Base-by-base conservation (phyloP, 441 rosid genomes). In the Biscutella laevigata region DNA sequence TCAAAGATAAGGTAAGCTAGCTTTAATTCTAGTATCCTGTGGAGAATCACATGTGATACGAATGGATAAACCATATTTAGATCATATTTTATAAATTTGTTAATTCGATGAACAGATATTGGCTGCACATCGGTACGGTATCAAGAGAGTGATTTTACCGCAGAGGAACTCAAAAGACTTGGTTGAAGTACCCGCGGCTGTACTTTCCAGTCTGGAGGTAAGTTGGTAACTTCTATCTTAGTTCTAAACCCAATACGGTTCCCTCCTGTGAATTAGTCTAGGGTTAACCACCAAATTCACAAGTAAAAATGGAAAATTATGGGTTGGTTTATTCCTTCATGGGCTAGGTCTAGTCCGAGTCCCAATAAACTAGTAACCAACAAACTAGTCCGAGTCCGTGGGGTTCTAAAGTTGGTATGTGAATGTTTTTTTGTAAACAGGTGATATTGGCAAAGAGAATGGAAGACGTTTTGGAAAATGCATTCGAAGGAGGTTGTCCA, bases 401-500 rank as follows among this genome's bases (percentile, higher is more conserved):
- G n/a, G n/a, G n/a, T 41, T 27, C 6, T 42, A 17, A 39, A 45
- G 4, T 4, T 6, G 36, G 70, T n/a, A 35, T 50, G 11, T 43
- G 30, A 28, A 22, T 48, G 45, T 14, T 61, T n/a, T n/a, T n/a
- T n/a, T n/a, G 35, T 34, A 53, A 4, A n/a, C 91, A 92, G 98
- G 74, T 92, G 28, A 53, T 86, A 56, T 71, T 76, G 42, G 99
- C 94, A 12, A 88, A 86, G 79, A 73, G 89, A 62, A 78, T 92
- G 92, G 99, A 92, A 67, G 97, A 92, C 28, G 96, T 88, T 12
- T 59, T 92, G 67, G 97, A 92, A 59, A 83, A 86, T 36, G 95
- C 99, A 15, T 88, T 92, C 29, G 95, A 88, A 62, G 96, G 88
- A 4, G 97, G 97, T 25, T 88, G 90, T 71, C 99, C 96, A 21